Evolutionary conservation across 2,329 filamentous ascomycete genomes (phyloP).

Genomic region (Claviceps arundinis): DNA sequence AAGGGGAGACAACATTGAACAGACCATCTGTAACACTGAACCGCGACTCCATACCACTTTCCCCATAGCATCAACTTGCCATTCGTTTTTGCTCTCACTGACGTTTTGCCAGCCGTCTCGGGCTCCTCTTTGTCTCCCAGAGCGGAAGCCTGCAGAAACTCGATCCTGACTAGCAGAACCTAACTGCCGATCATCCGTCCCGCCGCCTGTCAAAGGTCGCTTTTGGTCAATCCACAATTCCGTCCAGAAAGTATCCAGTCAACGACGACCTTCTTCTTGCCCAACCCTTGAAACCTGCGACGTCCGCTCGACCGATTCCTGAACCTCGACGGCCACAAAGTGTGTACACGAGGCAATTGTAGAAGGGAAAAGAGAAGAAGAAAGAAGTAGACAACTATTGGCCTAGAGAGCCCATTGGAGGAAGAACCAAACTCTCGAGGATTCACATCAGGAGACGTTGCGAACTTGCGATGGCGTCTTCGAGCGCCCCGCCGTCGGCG

Average conservation of each 20-base stretch:
- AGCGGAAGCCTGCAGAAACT: background rate
- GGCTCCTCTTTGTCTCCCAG: background rate
- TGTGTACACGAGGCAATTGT: background rate
- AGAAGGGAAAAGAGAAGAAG: background rate
- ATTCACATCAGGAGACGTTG: background rate
- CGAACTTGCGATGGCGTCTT: slow-evolving; percentile 7
- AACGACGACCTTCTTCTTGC: background rate
- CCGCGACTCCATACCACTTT: background rate
- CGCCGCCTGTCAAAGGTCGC: background rate
- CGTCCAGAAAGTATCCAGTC: slow-evolving; percentile 2
- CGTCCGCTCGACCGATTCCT: background rate
- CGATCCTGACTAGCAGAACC: too few relatives aligned
- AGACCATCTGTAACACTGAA: background rate
- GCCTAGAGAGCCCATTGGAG: background rate
- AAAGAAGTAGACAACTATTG: background rate
- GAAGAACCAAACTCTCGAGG: background rate
- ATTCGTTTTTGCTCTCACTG: background rate
- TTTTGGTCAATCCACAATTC: background rate
- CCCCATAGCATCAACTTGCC: background rate
- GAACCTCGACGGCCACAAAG: background rate
- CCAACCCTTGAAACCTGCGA: background rate
- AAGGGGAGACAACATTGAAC: background rate
- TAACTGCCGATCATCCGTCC: background rate
- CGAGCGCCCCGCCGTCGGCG: slow-evolving; percentile 2
- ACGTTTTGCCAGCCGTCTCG: background rate